A percentile compares a stretch with the other conserved stretches of the same genome.
Conservation (phyloP, 345 rosid species). For the Populus pruinosa region DNA sequence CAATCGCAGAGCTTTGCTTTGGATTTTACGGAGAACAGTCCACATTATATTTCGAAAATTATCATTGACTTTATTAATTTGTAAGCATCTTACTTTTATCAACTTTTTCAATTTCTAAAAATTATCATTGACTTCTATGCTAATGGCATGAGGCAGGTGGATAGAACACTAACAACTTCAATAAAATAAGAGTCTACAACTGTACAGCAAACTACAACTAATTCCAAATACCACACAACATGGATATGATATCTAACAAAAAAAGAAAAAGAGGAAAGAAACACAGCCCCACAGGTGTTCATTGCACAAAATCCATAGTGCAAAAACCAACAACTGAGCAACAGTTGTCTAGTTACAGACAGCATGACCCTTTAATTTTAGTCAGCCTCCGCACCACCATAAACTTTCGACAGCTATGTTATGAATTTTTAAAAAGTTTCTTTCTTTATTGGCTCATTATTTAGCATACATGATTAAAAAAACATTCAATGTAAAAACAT, state of each 20-base stretch:
- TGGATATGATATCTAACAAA: neutral
- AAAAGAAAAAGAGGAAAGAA: neutral
- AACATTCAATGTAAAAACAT: neutral
- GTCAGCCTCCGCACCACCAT: constrained; percentile 15
- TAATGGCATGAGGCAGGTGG: neutral
- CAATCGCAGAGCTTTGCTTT: neutral
- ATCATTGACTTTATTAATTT: no score
- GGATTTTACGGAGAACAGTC: no score
- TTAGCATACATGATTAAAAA: neutral
- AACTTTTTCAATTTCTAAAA: no score
- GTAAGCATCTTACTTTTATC: no score
- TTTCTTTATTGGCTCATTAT: neutral
- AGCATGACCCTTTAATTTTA: neutral
- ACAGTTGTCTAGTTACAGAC: constrained; percentile 15
- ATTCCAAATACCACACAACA: neutral
- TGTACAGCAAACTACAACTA: no score
- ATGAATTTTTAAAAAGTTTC: constrained; percentile 11
- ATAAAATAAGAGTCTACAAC: neutral
- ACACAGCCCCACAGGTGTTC: neutral
- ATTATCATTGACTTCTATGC: no score
- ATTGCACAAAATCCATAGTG: constrained; percentile 4
- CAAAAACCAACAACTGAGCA: neutral
- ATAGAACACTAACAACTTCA: neutral
- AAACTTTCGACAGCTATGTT: constrained; percentile 19
- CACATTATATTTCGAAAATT: no score